These are phyloP conservation scores for Vaccinium vitisidaea DNA, from an alignment of 148 eudicot species.

Conservation along the genomic window DNA sequence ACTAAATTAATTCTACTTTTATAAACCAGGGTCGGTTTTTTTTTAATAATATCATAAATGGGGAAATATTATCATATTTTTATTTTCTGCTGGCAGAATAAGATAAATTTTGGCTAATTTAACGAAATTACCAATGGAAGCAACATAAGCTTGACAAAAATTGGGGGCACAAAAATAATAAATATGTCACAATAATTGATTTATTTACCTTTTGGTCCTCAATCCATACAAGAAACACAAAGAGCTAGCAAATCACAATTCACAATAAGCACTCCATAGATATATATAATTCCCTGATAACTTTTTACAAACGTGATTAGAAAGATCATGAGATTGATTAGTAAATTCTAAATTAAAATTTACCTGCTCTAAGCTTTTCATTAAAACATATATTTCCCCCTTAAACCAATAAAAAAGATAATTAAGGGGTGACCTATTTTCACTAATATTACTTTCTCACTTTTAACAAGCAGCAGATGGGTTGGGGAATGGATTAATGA, in stretches of 20 bases:
- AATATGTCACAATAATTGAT: too few relatives aligned
- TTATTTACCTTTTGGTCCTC: background rate
- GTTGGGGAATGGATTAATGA: conserved; percentile 38
- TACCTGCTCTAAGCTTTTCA: background rate
- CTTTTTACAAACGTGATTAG: conserved; percentile 17
- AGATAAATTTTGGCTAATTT: background rate
- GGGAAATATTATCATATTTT: background rate
- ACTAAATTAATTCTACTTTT: background rate
- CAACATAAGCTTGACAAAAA: background rate
- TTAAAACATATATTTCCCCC: conserved; percentile 21
- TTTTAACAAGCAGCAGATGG: conserved; percentile 49
- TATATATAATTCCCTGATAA: background rate
- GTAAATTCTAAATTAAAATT: conserved; percentile 9
- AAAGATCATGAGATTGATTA: conserved; percentile 12
- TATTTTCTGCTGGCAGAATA: background rate
- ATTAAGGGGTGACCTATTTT: background rate
- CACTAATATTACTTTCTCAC: background rate
- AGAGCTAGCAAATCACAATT: conserved; percentile 14
- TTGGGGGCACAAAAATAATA: background rate
- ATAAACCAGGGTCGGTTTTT: background rate
- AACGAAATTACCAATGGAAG: background rate
- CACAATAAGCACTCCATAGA: background rate
- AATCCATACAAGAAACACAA: background rate
- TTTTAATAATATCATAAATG: background rate
- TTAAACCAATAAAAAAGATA: conserved; percentile 24